Percentiles rank a stretch among this genome's conserved stretches.
Conservation (phyloP, 352 stramenopile genomes). For the Pelagophyceae sp. region DNA sequence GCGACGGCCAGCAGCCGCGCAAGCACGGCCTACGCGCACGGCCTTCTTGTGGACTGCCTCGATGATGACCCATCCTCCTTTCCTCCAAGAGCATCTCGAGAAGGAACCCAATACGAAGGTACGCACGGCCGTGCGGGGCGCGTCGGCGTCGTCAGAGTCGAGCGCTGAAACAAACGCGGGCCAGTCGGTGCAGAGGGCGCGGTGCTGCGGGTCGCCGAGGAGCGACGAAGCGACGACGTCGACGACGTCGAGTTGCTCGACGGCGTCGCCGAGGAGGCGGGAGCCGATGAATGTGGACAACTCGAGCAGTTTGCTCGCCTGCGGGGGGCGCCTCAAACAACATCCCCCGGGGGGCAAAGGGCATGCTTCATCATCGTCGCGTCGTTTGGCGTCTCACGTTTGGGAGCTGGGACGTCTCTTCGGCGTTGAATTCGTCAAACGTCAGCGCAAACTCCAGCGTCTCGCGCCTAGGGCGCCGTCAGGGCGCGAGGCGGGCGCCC, state of each 20-base stretch:
- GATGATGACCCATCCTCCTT: no score
- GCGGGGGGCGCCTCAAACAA: no score
- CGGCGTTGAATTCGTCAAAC: conserved; percentile 50
- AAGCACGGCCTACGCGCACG: not conserved
- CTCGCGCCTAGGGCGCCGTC: conserved; percentile 23
- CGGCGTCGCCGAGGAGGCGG: not conserved
- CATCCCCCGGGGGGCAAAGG: no score
- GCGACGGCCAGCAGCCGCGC: not conserved
- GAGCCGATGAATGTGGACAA: not conserved
- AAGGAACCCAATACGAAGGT: no score
- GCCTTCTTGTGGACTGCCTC: not conserved
- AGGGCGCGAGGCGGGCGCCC: no score
- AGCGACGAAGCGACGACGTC: conserved; percentile 19
- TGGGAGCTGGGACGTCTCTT: no score
- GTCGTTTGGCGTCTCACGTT: no score
- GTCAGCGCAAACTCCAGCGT: conserved; percentile 54
- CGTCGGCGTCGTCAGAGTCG: not conserved
- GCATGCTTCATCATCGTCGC: no score
- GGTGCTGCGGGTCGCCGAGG: not conserved
- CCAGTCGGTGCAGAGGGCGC: not conserved
- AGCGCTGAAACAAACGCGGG: not conserved
- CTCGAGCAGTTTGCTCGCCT: conserved; percentile 12
- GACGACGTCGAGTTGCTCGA: not conserved
- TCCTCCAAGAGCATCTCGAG: no score
- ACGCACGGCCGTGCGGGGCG: no score